These are phyloP conservation scores for Leptographium procerum DNA, from an alignment of 2,329 filamentous ascomycete species.

Conservation along the genomic window DNA sequence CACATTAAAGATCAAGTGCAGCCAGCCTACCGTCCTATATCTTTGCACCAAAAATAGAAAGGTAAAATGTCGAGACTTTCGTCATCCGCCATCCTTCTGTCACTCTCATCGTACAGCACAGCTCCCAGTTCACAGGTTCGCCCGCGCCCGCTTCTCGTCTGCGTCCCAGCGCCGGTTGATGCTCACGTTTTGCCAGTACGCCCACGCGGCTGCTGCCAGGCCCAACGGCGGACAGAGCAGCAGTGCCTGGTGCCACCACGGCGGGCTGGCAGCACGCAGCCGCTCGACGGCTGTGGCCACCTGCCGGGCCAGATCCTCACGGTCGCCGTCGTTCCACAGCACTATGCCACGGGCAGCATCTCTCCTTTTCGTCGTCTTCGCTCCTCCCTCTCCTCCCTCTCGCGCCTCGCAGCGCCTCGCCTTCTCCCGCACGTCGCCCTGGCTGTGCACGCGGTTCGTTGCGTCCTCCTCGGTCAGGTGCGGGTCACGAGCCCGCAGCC, in stretches of 20 bases:
- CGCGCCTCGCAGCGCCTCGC: slow-evolving; percentile 61
- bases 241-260: slow-evolving; percentile 70
- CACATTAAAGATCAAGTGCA: background rate
- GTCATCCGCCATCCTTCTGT: no score
- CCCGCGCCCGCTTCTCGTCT: slow-evolving; percentile 36
- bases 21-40: background rate
- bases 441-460: slow-evolving; percentile 72
- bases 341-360: slow-evolving; percentile 52
- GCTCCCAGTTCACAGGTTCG: background rate
- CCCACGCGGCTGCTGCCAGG: slow-evolving; percentile 55
- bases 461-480: slow-evolving; percentile 80
- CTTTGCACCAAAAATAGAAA: background rate
- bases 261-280: slow-evolving; percentile 52
- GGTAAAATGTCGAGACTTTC: no score
- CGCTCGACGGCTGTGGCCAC: slow-evolving; percentile 54
- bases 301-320: slow-evolving; percentile 55
- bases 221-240: slow-evolving; percentile 65
- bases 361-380: no score
- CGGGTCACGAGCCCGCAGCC: slow-evolving; percentile 62
- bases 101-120: background rate
- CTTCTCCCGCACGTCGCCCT: slow-evolving; percentile 78
- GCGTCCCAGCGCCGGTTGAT: slow-evolving; percentile 62
- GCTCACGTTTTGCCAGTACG: slow-evolving; percentile 58
- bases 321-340: slow-evolving; percentile 79
- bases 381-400: slow-evolving; percentile 33